Evolutionary conservation across 768 basidiomycete genomes (phyloP), one percentile per base, ranked within the genome.

Genomic region (Mycena vulgaris): DNA sequence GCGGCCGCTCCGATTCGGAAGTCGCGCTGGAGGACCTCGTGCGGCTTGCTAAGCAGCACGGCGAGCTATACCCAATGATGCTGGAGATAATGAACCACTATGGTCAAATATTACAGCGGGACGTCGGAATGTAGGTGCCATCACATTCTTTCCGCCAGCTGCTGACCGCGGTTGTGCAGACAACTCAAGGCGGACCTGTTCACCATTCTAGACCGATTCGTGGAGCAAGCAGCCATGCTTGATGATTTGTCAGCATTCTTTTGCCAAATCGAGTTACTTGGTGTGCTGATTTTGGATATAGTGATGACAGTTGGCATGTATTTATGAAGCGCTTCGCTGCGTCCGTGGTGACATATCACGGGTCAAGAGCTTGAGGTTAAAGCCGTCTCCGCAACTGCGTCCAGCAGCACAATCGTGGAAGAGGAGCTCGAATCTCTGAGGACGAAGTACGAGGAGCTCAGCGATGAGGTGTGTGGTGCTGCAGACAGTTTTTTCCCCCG

Each of bases 261-360:
- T 40, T 57, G 59, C 37, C 33, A 39, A 60, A 49, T 40, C 13
- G n/a, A 39, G 25, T 14, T 49, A 31, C 53, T 39, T 56, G 33
- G 33, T 35, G 9, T 53, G 42, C 71, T 79, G 42, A 75, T 64
- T 74, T 63, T 4, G 57, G 35, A 66, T n/a, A 68, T 69, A 93
- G 94, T 69, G 89, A 92, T 67, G 87, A 89, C 30, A 86, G 84
- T 63, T 95, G 93, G 94, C 80, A 84, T 25, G 68, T 80, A 2
- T 89, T 93, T 75, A 79, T 94, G 72, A 89, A 89, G 63, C 82
- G 82, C 3, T 92, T 94, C 76, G 78, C 89, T 3, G 75, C 80
- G 2, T 90, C 91, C 1, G 87, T 94, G 8, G 86, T 91, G 75
- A n/a, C 85, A 88, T 69, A 87, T 95, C 62, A 93, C 92, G 9